Conservation (phyloP, 345 rosid species). For the Aquilaria yunnanensis region DNA sequence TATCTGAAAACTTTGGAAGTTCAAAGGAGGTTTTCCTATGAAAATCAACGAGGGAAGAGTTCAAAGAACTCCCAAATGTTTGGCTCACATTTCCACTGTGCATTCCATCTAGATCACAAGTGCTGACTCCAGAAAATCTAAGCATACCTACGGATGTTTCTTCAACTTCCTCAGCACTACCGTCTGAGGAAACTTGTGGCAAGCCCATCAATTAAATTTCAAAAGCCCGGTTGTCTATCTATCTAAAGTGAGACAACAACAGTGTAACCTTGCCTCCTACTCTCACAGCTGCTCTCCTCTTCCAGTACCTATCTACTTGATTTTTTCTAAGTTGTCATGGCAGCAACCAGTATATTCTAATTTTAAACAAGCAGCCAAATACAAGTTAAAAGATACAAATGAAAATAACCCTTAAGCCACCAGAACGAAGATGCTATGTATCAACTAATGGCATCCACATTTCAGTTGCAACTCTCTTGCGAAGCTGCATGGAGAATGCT, state of each 20-base stretch:
- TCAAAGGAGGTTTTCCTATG: slow-evolving; percentile 45
- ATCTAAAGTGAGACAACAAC: slow-evolving; percentile 12
- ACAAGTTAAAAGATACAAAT: slow-evolving; percentile 8
- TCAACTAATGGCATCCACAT: slow-evolving; percentile 74
- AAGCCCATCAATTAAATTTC: slow-evolving; percentile 55
- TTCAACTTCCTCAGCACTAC: slow-evolving; percentile 34
- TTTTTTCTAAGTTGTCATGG: slow-evolving; percentile 1
- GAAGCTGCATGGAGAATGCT: slow-evolving; percentile 27
- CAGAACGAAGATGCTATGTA: slow-evolving; percentile 32
- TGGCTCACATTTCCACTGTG: slow-evolving; percentile 26
- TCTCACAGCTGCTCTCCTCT: slow-evolving; percentile 17
- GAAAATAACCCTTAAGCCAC: slow-evolving; percentile 8
- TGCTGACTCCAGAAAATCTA: slow-evolving; percentile 34
- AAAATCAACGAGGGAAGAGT: slow-evolving; percentile 48
- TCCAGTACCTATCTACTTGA: slow-evolving; percentile 6
- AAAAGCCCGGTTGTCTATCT: not conserved
- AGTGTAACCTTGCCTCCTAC: slow-evolving; percentile 10
- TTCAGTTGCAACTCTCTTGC: slow-evolving; percentile 27
- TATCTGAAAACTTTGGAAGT: slow-evolving; percentile 34
- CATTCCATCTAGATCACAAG: slow-evolving; percentile 52
- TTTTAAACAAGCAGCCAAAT: slow-evolving; percentile 5
- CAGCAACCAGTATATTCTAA: slow-evolving; percentile 10
- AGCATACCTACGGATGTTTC: slow-evolving; percentile 32
- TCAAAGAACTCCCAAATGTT: slow-evolving; percentile 21
- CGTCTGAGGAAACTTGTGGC: slow-evolving; percentile 63